Percentiles rank a stretch among this genome's conserved stretches.
Conservation (phyloP, 2,329 filamentous ascomycete species). For the Neofusicoccum cordaticola region DNA sequence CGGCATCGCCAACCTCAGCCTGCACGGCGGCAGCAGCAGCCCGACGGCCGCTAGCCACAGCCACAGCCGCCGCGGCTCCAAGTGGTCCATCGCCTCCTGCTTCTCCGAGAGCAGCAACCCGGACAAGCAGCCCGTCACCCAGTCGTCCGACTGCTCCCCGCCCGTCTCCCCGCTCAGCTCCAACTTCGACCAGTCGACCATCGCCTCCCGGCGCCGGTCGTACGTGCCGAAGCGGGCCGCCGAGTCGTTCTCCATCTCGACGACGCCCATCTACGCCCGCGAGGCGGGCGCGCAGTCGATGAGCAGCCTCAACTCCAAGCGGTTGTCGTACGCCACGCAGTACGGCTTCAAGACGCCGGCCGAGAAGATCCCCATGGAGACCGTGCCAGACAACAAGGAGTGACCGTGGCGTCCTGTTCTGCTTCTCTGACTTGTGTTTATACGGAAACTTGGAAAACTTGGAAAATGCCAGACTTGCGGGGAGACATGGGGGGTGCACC, state of each 20-base stretch:
- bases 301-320: neutral
- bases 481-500: neutral
- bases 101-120: slow-evolving; percentile 3
- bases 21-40: neutral
- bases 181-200: neutral
- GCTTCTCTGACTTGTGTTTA: neutral
- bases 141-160: neutral
- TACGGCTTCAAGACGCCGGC: neutral
- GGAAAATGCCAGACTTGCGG: neutral
- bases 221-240: slow-evolving; percentile 11
- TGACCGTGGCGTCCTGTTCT: neutral
- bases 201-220: neutral
- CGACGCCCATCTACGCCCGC: neutral
- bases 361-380: neutral
- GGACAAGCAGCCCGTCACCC: neutral
- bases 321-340: neutral
- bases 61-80: slow-evolving; percentile 1
- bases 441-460: neutral
- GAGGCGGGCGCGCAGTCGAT: neutral
- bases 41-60: neutral
- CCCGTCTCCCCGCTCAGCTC: neutral
- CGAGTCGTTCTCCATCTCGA: neutral
- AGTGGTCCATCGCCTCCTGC: slow-evolving; percentile 1
- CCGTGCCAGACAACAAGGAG: neutral
- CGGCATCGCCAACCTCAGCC: slow-evolving; percentile 17